Evolutionary conservation across 768 basidiomycete species (phyloP), one percentile per base, ranked within the genome.

Genomic region (Clitopilus hobsonii): DNA sequence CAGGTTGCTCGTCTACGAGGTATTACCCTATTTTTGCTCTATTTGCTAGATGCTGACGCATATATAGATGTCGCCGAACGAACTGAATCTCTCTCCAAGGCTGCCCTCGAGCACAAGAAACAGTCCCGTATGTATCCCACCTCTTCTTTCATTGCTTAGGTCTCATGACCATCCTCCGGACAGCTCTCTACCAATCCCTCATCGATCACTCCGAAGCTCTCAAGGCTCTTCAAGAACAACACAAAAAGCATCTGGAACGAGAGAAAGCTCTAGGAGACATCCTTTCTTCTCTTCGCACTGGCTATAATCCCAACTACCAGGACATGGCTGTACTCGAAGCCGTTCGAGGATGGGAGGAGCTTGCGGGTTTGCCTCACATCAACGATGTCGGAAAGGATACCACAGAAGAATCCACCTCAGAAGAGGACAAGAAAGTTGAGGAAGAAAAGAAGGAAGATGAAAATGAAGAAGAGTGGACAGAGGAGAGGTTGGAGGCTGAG

Each of bases 311-410:
- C 14, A 99, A 99, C 69, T 98, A 98, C 71, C 95, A 98, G 67
- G 96, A 99, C 66, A 98, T 99, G 96, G 94, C 94, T 1, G 96
- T 98, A 49, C 82, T 97, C 25, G 95, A 96, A 61, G 95, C 96
- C 16, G 94, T 98, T 14, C 85, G 94, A 48, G 95, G 94, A 13
- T 98, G 91, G 86, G 91, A 94, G 66, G 85, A 79, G 38, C 76
- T 85, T 6, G 84, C 87, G 11, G 80, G 80, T 1, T 69, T 89
- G 18, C 85, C 85, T 1, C 88, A 88, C 54, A 86, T 89, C 64
- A 85, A 86, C 58, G 86, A 89, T 49, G 78, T 81, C 6, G 79
- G 75, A 24, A 84, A 61, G 8, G 70, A 60, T 20, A 71, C 72
- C 11, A 69, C 66, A 7, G 61, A 63, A 2, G 67, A 57, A 2